Evolutionary conservation across 208 protist genomes (phyloP).

Genomic region (Porcisia deanei): DNA sequence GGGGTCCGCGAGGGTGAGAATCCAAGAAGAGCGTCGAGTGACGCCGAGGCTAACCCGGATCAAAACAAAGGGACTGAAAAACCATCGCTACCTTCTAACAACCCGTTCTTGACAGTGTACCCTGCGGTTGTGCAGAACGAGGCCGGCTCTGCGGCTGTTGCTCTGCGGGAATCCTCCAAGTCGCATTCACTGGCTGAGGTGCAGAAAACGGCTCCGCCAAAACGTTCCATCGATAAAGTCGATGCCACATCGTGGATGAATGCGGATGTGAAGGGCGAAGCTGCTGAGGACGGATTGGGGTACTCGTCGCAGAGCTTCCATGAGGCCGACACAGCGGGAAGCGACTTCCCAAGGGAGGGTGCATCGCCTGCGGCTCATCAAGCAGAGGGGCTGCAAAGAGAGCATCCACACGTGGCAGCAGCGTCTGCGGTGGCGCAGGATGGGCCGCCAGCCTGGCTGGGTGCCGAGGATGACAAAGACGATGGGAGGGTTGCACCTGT

Average conservation of each 20-base stretch:
- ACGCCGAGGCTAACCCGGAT: neutral
- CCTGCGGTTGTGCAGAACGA: neutral
- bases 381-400: constrained; percentile 15
- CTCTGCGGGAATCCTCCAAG: neutral
- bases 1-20: neutral
- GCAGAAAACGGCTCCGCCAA: neutral
- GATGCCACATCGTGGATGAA: constrained; percentile 29
- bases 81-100: neutral
- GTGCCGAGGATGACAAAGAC: neutral
- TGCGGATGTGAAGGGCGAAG: neutral
- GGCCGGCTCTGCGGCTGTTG: neutral
- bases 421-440: neutral
- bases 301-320: neutral
- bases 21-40: neutral
- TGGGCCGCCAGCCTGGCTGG: constrained; percentile 30
- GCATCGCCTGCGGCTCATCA: constrained; percentile 6
- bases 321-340: neutral
- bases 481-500: neutral
- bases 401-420: neutral
- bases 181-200: neutral
- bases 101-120: neutral
- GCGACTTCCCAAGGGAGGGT: neutral
- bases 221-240: neutral
- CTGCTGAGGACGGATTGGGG: neutral
- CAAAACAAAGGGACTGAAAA: neutral